phyloP scores from a whole-genome alignment of 805 yeast species.

The Jamesozyma rosinii region DNA sequence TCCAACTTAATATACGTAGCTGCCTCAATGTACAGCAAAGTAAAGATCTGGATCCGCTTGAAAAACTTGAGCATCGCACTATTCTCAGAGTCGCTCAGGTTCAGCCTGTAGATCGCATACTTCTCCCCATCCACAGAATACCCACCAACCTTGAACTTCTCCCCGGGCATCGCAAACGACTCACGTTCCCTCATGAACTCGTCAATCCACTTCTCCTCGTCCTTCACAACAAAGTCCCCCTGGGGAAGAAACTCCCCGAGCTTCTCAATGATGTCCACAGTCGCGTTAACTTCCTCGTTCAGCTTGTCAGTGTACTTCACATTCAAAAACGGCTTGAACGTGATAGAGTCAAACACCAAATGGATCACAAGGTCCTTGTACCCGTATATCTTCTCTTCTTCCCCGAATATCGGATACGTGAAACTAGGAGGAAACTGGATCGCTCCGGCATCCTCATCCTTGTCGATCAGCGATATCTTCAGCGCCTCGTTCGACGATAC shows the following conservation, averaged over 20 bases:
- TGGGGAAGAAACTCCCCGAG: conserved; percentile 52
- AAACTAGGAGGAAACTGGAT: conserved; percentile 65
- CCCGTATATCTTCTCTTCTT: conserved; percentile 81
- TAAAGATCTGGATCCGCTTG: conserved; percentile 67
- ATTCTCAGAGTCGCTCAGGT: conserved; percentile 13
- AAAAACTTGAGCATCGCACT: not conserved
- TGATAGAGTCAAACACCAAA: conserved; percentile 61
- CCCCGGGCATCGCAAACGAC: conserved; percentile 35
- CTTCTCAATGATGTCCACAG: conserved; percentile 43
- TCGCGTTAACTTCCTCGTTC: conserved; percentile 37
- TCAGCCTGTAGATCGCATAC: conserved; percentile 43
- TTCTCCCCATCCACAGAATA: conserved; percentile 32
- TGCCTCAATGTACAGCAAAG: conserved; percentile 82
- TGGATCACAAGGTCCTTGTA: conserved; percentile 60
- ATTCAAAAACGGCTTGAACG: conserved; percentile 64
- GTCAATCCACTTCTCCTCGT: conserved; percentile 62
- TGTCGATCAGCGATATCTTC: conserved; percentile 51
- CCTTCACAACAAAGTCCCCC: conserved; percentile 46
- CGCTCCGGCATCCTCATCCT: conserved; percentile 47
- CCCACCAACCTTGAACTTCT: conserved; percentile 24
- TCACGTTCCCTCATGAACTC: conserved; percentile 39
- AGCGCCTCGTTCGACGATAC: conserved; percentile 60
- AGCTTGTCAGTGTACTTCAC: conserved; percentile 48
- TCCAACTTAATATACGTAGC: conserved; percentile 73
- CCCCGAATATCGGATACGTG: conserved; percentile 92